These are phyloP conservation scores for Nemania sp. DNA, from an alignment of 2,329 filamentous ascomycete species.

Conservation along the genomic window DNA sequence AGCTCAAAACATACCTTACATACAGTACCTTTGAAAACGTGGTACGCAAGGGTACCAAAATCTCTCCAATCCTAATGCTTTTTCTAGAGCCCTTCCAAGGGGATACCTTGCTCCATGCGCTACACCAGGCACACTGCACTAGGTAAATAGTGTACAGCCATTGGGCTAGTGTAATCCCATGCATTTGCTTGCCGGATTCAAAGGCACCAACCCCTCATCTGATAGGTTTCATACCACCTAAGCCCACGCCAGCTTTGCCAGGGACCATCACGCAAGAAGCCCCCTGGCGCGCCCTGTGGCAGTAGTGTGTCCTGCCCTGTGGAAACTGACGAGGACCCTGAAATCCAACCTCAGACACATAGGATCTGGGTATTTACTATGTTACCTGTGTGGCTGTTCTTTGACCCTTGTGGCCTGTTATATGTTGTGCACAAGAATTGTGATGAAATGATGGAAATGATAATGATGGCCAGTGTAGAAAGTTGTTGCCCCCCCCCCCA, in stretches of 20 bases:
- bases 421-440: background rate
- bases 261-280: background rate
- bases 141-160: no score
- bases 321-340: constrained; percentile 7
- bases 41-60: no score
- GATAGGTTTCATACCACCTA: background rate
- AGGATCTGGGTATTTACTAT: background rate
- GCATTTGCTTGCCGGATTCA: constrained; percentile 22
- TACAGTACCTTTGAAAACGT: no score
- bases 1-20: no score
- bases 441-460: no score
- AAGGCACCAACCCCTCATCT: constrained; percentile 24
- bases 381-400: background rate
- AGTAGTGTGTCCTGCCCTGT: background rate
- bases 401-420: background rate
- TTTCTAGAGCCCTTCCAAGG: constrained; percentile 17
- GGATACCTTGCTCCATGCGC: constrained; percentile 14
- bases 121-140: no score
- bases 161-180: constrained; percentile 5
- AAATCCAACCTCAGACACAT: background rate
- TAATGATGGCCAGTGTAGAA: no score
- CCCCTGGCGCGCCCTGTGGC: no score
- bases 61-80: constrained; percentile 16
- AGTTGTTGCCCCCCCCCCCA: no score
- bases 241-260: background rate